Evolutionary conservation across 768 basidiomycete genomes (phyloP).

Genomic region (Dentipellis sp.): DNA sequence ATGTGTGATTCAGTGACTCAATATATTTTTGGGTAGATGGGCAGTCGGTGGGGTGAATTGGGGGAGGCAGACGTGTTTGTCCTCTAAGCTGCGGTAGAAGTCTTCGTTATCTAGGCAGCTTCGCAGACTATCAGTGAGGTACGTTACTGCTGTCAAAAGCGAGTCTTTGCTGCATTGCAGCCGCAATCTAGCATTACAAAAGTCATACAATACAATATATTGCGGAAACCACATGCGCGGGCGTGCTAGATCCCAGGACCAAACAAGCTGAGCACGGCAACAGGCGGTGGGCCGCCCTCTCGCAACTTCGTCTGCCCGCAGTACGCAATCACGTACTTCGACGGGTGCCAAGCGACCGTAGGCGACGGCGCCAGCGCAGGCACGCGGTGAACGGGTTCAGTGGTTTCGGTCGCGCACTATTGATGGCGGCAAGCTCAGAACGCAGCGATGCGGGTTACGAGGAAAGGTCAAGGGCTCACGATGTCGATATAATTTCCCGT

Average conservation of each 20-base stretch:
- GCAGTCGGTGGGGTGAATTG: too few species aligned
- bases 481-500: conserved; percentile 70
- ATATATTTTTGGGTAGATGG: too few species aligned
- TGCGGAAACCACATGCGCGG: background rate
- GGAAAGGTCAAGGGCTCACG: conserved; percentile 32
- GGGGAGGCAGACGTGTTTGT: too few species aligned
- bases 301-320: conserved; percentile 66
- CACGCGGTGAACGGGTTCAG: conserved; percentile 66
- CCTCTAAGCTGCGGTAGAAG: too few species aligned
- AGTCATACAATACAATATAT: too few species aligned
- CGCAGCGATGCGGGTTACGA: background rate
- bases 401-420: conserved; percentile 75
- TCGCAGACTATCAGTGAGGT: too few species aligned
- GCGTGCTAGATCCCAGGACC: conserved; percentile 32
- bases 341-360: conserved; percentile 77
- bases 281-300: conserved; percentile 57
- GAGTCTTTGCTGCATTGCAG: too few species aligned
- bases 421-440: background rate
- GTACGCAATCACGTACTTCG: conserved; percentile 72
- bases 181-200: too few species aligned
- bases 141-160: too few species aligned
- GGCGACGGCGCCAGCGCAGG: conserved; percentile 63
- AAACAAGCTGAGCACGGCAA: conserved; percentile 66
- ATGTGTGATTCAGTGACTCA: too few species aligned
- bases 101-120: too few species aligned